A percentile compares a stretch with the other conserved stretches of the same genome.
Conservation (phyloP, 345 rosid species). For the Fremontodendron californicum region DNA sequence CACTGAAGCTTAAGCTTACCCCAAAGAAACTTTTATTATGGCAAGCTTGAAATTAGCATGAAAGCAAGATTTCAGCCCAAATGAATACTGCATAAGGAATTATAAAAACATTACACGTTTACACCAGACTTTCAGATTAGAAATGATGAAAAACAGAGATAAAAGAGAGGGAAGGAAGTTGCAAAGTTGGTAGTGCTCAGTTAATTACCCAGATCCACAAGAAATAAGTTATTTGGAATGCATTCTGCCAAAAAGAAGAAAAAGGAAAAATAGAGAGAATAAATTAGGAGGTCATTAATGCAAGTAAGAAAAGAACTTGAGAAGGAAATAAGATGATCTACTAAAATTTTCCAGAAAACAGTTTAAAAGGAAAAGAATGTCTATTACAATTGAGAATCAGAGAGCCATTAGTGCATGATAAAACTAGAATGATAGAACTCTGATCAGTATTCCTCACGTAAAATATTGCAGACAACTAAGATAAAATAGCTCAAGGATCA, state of each 20-base stretch:
- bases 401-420: background rate
- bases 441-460: background rate
- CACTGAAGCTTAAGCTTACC: slow-evolving; percentile 44
- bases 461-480: background rate
- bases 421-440: background rate
- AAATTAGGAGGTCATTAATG: background rate
- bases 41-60: slow-evolving; percentile 57
- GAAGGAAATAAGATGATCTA: background rate
- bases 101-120: background rate
- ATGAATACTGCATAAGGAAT: slow-evolving; percentile 54
- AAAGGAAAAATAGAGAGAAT: background rate
- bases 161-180: background rate
- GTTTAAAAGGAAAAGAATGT: background rate
- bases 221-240: slow-evolving; percentile 95
- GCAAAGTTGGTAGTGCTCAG: background rate
- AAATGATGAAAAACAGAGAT: background rate
- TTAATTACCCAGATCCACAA: slow-evolving; percentile 85
- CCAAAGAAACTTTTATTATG: slow-evolving; percentile 54
- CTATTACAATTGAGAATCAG: background rate
- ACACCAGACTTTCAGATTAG: background rate
- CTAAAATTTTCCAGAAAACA: background rate
- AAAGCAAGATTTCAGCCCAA: slow-evolving; percentile 69
- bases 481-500: background rate
- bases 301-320: background rate
- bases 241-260: slow-evolving; percentile 58